Evolutionary conservation across 306 rosid species (phyloP).

Genomic region (Chamaecrista fasciculata): DNA sequence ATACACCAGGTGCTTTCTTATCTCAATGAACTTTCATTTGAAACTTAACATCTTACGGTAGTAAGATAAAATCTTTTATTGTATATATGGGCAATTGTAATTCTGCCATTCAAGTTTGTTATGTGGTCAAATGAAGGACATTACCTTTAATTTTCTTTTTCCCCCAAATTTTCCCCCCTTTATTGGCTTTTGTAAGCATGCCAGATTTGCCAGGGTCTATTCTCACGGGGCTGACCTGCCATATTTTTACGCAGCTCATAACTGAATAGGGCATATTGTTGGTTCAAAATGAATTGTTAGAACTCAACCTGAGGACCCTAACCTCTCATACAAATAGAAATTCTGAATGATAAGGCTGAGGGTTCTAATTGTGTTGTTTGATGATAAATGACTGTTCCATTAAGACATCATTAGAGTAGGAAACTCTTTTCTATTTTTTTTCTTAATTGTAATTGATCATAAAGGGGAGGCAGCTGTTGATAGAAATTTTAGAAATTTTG

Average conservation of each 20-base stretch:
- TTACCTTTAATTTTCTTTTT: background rate
- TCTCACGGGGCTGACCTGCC: background rate
- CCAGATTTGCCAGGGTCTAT: background rate
- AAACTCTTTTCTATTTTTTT: background rate
- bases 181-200: slow-evolving; percentile 13
- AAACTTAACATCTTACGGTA: background rate
- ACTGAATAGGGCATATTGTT: slow-evolving; percentile 1
- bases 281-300: slow-evolving; percentile 1
- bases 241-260: background rate
- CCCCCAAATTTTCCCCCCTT: background rate
- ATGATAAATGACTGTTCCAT: background rate
- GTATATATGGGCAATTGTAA: slow-evolving; percentile 6
- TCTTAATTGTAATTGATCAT: background rate
- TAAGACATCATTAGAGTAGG: background rate
- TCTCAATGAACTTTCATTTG: background rate
- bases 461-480: background rate
- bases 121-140: background rate
- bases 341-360: slow-evolving; percentile 1
- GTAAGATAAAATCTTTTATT: slow-evolving; percentile 13
- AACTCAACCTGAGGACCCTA: background rate
- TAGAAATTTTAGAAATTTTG: background rate
- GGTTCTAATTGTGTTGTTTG: background rate
- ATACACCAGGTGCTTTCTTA: slow-evolving; percentile 64
- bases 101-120: background rate
- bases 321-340: background rate